phyloP scores from a whole-genome alignment of 306 rosid genomes.

The Aeschynomene evenia region DNA sequence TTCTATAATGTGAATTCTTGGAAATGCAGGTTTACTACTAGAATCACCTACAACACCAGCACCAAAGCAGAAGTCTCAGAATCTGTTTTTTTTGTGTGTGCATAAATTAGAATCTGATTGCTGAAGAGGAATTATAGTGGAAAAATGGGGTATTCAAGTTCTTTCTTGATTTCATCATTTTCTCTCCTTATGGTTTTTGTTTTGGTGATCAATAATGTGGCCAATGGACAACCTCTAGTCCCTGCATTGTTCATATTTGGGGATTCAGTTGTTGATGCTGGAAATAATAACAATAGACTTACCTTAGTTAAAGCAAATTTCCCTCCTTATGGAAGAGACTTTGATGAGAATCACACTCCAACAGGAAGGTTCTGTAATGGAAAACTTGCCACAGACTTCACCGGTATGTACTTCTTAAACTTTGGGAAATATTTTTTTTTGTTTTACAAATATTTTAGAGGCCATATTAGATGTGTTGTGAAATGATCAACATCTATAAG shows the following conservation, averaged over 20 bases:
- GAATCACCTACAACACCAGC: slow-evolving; percentile 10
- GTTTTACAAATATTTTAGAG: too few species aligned
- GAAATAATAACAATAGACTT: slow-evolving; percentile 51
- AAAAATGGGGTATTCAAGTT: slow-evolving; percentile 35
- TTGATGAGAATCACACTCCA: slow-evolving; percentile 37
- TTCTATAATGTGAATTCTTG: too few species aligned
- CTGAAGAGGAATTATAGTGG: slow-evolving; percentile 14
- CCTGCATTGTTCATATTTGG: slow-evolving; percentile 82
- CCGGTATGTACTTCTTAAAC: too few species aligned
- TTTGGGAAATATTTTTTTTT: too few species aligned
- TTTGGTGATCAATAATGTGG: slow-evolving; percentile 27
- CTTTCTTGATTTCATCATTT: slow-evolving; percentile 21
- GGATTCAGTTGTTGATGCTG: slow-evolving; percentile 67
- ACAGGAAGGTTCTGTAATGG: slow-evolving; percentile 80
- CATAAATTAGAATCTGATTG: slow-evolving; percentile 12
- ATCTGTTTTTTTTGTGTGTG: neutral
- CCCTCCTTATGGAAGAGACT: slow-evolving; percentile 78
- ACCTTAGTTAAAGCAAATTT: slow-evolving; percentile 58
- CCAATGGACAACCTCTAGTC: slow-evolving; percentile 55
- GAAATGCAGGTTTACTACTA: slow-evolving; percentile 14
- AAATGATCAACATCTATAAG: too few species aligned
- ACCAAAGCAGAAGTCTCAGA: slow-evolving; percentile 12
- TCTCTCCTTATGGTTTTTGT: slow-evolving; percentile 32
- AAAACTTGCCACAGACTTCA: slow-evolving; percentile 59
- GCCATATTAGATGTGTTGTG: too few species aligned